These are phyloP conservation scores for Rhytidhysteron rufulum DNA, from an alignment of 2,329 filamentous ascomycete genomes.

Conservation along the genomic window DNA sequence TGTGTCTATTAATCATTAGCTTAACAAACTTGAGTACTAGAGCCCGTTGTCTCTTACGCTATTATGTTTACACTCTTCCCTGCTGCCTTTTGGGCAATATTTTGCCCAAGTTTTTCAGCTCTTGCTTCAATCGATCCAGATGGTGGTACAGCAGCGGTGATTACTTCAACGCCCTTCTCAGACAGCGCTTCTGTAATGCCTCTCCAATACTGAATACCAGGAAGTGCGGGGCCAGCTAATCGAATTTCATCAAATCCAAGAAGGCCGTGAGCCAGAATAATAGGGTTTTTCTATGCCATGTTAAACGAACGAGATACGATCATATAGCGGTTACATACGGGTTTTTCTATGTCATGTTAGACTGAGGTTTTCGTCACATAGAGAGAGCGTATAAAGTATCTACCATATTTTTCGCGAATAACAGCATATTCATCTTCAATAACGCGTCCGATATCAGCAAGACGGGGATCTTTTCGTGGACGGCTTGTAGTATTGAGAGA, in stretches of 20 bases:
- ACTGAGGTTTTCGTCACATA: not conserved
- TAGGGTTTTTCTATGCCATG: constrained; percentile 45
- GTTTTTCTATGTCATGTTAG: constrained; percentile 27
- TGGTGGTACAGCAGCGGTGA: constrained; percentile 57
- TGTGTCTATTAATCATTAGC: constrained; percentile 47
- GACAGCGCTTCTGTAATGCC: constrained; percentile 58
- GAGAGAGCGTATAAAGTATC: not conserved
- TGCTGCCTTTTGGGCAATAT: constrained; percentile 50
- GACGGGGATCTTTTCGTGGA: constrained; percentile 44
- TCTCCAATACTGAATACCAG: constrained; percentile 61
- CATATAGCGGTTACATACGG: constrained; percentile 17
- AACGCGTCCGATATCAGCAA: constrained; percentile 48
- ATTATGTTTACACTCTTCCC: constrained; percentile 63
- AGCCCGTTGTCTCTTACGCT: constrained; percentile 43
- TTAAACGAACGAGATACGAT: not conserved
- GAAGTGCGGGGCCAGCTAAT: constrained; percentile 50
- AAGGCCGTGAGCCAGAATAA: constrained; percentile 63
- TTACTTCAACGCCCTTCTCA: constrained; percentile 56
- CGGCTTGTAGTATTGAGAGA: constrained; percentile 20
- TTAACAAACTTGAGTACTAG: not conserved
- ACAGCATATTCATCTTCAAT: constrained; percentile 61
- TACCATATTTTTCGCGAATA: constrained; percentile 56
- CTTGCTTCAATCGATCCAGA: constrained; percentile 58
- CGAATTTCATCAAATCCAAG: constrained; percentile 62
- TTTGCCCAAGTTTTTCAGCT: constrained; percentile 50